Conservation (phyloP, 192 early-diverging fungal species). For the Rhizoclosmatium sp. region DNA sequence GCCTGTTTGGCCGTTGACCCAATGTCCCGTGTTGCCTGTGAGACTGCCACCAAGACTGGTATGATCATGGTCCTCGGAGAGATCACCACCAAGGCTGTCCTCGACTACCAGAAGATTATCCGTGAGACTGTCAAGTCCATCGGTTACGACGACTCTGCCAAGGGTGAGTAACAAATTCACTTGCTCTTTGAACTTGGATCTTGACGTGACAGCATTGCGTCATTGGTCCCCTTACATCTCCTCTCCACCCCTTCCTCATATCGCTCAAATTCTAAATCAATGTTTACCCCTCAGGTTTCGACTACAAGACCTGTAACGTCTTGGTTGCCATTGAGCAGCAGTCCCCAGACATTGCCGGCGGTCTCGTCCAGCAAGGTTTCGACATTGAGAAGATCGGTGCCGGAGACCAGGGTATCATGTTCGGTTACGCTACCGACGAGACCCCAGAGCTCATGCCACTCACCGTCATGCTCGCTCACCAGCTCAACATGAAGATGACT, state of each 20-base stretch:
- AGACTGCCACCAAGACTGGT: slow-evolving; percentile 99
- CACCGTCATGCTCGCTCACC: slow-evolving; percentile 93
- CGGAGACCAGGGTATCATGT: slow-evolving; percentile 94
- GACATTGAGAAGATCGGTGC: slow-evolving; percentile 97
- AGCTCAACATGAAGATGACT: slow-evolving; percentile 95
- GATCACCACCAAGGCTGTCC: slow-evolving; percentile 96
- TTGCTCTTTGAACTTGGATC: neutral
- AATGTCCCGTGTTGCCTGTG: slow-evolving; percentile 98
- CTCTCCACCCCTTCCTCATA: neutral
- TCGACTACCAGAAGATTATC: slow-evolving; percentile 99
- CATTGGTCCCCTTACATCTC: neutral
- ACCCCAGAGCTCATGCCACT: slow-evolving; percentile 99
- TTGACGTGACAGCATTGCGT: neutral
- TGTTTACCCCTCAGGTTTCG: slow-evolving; percentile 71
- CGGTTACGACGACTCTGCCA: slow-evolving; percentile 97
- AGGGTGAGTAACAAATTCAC: slow-evolving; percentile 62
- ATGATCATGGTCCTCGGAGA: slow-evolving; percentile 99
- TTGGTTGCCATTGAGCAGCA: slow-evolving; percentile 99
- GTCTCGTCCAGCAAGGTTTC: slow-evolving; percentile 91
- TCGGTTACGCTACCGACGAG: slow-evolving; percentile 96
- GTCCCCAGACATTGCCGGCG: slow-evolving; percentile 99
- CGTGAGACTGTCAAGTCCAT: slow-evolving; percentile 99
- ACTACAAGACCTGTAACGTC: slow-evolving; percentile 99
- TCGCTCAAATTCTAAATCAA: neutral
- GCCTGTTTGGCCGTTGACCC: slow-evolving; percentile 91